Percentiles rank a stretch among this genome's conserved stretches.
These are phyloP conservation scores for Solanum rostratum DNA, from an alignment of 257 asterid genomes.

Conservation along the genomic window DNA sequence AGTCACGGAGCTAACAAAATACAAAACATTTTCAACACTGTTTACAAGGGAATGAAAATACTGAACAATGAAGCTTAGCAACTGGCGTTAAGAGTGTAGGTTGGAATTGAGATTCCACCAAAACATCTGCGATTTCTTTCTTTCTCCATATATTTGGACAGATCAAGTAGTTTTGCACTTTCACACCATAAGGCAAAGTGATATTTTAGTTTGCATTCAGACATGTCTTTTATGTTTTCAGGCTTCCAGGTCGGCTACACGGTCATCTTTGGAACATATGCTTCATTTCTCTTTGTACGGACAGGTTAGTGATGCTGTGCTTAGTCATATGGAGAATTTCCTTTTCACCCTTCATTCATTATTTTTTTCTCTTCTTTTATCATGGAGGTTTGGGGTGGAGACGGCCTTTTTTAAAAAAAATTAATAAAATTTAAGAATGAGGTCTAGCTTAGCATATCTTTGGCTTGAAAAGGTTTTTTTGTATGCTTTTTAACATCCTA, in stretches of 20 bases:
- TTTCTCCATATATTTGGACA: neutral
- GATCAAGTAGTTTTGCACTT: neutral
- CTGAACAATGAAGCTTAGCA: neutral
- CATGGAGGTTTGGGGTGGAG: neutral
- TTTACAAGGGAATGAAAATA: neutral
- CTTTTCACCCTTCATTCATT: neutral
- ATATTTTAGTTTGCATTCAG: neutral
- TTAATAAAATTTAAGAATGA: neutral
- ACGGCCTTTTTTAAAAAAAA: neutral
- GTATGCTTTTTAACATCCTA: neutral
- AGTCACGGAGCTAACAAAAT: neutral
- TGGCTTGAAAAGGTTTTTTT: neutral
- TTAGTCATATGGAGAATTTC: neutral
- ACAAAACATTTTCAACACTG: neutral
- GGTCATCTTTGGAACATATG: slow-evolving; percentile 82
- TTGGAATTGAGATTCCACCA: neutral
- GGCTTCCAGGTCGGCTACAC: slow-evolving; percentile 96
- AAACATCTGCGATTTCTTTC: neutral
- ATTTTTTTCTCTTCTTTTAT: neutral
- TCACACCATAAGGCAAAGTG: neutral
- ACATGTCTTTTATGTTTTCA: slow-evolving; percentile 17
- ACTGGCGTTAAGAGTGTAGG: neutral
- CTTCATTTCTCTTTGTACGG: slow-evolving; percentile 80
- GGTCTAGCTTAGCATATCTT: neutral
- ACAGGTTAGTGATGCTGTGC: slow-evolving; percentile 44